Base-by-base conservation (phyloP, 2,329 filamentous ascomycete species). In the Raffaelea deltoideospora region DNA sequence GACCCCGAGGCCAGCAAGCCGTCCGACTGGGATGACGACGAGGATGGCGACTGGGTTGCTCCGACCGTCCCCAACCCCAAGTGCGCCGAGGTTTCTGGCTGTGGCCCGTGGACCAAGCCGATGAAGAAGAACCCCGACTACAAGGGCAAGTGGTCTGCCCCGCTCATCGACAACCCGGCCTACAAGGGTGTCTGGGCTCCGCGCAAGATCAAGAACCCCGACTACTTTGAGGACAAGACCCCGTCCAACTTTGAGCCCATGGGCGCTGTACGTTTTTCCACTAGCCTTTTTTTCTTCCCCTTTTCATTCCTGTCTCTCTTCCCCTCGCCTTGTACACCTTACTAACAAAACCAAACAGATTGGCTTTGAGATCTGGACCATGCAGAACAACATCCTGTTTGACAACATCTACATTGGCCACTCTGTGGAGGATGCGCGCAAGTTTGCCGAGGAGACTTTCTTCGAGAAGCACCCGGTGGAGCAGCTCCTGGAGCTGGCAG, bases 351-450 rank as follows among this genome's bases (percentile, higher is more conserved):
- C 26, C 23, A 38, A 33, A 17, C 53, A 86, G 81, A 87, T 96
- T 64, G 90, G 90, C 51, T 96, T 96, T 54, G 90, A 98, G 64
- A 88, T 98, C 65, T 98, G 90, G 90, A 96, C 90, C 53, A 98
- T 98, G 90, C 88, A 95, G 66, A 93, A 78, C 59, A 82, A 95
- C 56, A 96, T 98, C 51, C 79, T 95, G 53, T 96, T 98, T 53
- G 85, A 96, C 76, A 98, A 98, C 78, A 92, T 98, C 70, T 98
- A 96, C 75, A 86, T 98, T 58, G 90, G 90, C 45, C 90, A 98
- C 76, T 96, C 88, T 17, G 59, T 90, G 49, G 85, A 85, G 55
- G 90, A 98, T 49, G 90, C 90, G 44, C 76, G 81, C 60, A 81
- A 87, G 65, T 69, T 98, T 54, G 81, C 85, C 51, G 71, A 80